A percentile compares a stretch with the other conserved stretches of the same genome.
Evolutionary conservation across 208 protist species (phyloP).

Genomic region (Acanthamoeba lenticulata): DNA sequence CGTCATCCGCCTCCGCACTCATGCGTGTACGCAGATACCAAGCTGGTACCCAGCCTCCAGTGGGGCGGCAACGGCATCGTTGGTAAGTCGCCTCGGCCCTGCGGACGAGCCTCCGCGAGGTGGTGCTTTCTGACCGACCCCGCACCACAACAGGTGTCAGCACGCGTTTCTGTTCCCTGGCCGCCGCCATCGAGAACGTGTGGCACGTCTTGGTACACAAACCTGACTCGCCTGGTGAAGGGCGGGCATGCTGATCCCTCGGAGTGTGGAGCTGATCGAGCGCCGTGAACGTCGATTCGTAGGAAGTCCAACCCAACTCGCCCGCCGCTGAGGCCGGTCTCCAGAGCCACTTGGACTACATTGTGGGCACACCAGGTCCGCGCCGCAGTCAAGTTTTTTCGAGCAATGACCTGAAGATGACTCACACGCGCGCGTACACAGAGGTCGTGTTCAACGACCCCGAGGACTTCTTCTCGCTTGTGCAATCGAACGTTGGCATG

Average conservation of each 20-base stretch:
- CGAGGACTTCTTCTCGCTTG: constrained; percentile 40
- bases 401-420: not conserved
- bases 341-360: constrained; percentile 29
- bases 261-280: not conserved
- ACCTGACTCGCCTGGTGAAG: not conserved
- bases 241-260: not conserved
- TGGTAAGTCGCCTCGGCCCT: not conserved
- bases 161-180: constrained; percentile 14
- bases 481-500: constrained; percentile 11
- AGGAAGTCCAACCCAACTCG: constrained; percentile 32
- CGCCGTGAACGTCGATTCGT: not conserved
- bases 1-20: not conserved
- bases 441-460: constrained; percentile 3
- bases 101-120: not conserved
- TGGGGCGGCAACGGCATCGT: constrained; percentile 31
- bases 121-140: too few species aligned
- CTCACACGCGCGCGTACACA: not conserved
- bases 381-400: not conserved
- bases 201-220: constrained; percentile 58
- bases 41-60: not conserved
- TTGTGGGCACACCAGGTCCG: constrained; percentile 45
- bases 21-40: not conserved
- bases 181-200: constrained; percentile 24
- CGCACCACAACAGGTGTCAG: not conserved
- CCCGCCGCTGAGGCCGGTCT: constrained; percentile 45